phyloP scores from a whole-genome alignment of 768 basidiomycete species.

The Hygrocybe punicea region DNA sequence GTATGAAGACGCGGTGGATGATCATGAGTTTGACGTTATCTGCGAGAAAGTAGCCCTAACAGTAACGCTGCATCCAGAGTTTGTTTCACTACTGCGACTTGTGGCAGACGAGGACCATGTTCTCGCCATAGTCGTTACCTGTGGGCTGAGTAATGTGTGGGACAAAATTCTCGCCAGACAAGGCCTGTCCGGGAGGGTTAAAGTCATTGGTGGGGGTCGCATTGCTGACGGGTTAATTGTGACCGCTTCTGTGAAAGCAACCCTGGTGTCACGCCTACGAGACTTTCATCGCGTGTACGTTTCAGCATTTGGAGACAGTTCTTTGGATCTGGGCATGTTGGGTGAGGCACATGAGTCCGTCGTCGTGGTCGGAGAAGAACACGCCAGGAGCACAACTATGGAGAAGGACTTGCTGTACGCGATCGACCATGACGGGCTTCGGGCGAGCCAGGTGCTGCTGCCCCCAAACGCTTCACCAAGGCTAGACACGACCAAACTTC shows the following conservation, averaged over 20 bases:
- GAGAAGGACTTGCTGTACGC: slow-evolving; percentile 16
- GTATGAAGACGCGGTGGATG: slow-evolving; percentile 17
- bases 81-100: slow-evolving; percentile 11
- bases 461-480: slow-evolving; percentile 16
- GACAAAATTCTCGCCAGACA: slow-evolving; percentile 15
- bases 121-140: slow-evolving; percentile 16
- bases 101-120: slow-evolving; percentile 12
- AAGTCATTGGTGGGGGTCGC: slow-evolving; percentile 21
- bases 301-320: slow-evolving; percentile 24
- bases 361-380: slow-evolving; percentile 23
- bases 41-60: slow-evolving; percentile 18
- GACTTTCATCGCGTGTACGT: slow-evolving; percentile 16
- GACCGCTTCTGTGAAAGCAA: slow-evolving; percentile 17
- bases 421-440: slow-evolving; percentile 18
- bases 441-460: slow-evolving; percentile 18
- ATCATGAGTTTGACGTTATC: slow-evolving; percentile 11
- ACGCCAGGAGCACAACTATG: slow-evolving; percentile 20
- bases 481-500: slow-evolving; percentile 17
- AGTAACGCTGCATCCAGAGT: slow-evolving; percentile 15
- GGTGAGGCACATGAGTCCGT: slow-evolving; percentile 20
- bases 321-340: slow-evolving; percentile 23
- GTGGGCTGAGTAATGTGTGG: slow-evolving; percentile 17
- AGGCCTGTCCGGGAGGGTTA: slow-evolving; percentile 18
- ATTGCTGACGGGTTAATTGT: slow-evolving; percentile 17
- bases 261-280: slow-evolving; percentile 17